Base-by-base conservation (phyloP, 1,139 yeast species). In the Geotrichum citri-aurantii region DNA sequence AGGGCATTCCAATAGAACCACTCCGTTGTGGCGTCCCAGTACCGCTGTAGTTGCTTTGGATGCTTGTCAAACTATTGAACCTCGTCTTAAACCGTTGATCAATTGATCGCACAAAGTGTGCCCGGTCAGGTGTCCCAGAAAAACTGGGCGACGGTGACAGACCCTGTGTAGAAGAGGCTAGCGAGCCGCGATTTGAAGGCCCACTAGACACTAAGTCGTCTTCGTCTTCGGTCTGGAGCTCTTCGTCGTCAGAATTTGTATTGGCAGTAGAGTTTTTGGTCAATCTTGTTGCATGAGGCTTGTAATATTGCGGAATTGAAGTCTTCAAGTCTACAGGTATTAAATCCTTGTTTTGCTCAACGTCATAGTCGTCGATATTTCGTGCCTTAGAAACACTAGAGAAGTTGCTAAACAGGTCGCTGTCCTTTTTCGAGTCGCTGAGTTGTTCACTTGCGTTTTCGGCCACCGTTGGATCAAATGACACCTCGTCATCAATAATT, bases 21-120 rank as follows among this genome's bases (percentile, higher is more conserved):
- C 55, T 17, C 3, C 55, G 29, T 5, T 42, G 26, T 5, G 55
- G 50, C 11, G 46, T n/a, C 17, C 48, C 48, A 19, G 21, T 17
- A 7, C 44, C 44, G 27, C 52, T 48, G 44, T 26, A 54, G 12
- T 48, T 48, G 42, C 56, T 54, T 27, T 48, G 52, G 17, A 53
- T 54, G 24, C 64, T 60, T 0, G 68, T 53, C 21, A 65, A 55
- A 1, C 68, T 63, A 52, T 67, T 66, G 53, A 69, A 59, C n/a
- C 71, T 56, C 0, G 72, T 68, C 40, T 65, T 69, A 55, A 69
- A 68, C 37, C 72, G 59, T 21, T 65, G 64, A 53, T 69, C 72
- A 21, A 68, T 62, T 7, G 68, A 65, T 46, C 65, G 64, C 6
- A 64, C 44, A n/a, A 47, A 51, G n/a, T 23, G 49, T 5, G 57